phyloP scores from a whole-genome alignment of 345 rosid genomes.

The Euclidium syriacum region DNA sequence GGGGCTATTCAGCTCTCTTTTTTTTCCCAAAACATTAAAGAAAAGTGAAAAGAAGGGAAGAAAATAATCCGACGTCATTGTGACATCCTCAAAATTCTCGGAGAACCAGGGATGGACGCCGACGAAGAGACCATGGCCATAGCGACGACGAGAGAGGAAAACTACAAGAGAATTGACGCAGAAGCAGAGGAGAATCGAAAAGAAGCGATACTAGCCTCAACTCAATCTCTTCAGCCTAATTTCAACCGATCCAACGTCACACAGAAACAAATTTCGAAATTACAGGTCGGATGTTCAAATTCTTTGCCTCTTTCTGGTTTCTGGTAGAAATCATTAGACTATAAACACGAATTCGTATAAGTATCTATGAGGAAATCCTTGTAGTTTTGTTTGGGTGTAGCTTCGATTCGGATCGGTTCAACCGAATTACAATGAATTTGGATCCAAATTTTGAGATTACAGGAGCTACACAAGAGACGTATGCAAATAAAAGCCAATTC shows the following conservation, averaged over 20 bases:
- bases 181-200: constrained; percentile 48
- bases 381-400: not conserved
- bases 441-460: not conserved
- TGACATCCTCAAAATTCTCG: not conserved
- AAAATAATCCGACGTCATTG: constrained; percentile 6
- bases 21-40: not conserved
- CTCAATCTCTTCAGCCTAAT: constrained; percentile 36
- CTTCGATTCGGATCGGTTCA: not conserved
- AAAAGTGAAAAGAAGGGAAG: not conserved
- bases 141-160: not conserved
- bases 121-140: constrained; percentile 19
- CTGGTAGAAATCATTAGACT: not conserved
- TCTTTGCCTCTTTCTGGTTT: not conserved
- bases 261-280: constrained; percentile 46
- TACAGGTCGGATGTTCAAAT: constrained; percentile 35
- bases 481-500: constrained; percentile 48
- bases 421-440: not conserved
- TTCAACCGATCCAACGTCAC: constrained; percentile 39
- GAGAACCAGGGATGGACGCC: constrained; percentile 5
- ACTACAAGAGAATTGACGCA: constrained; percentile 16
- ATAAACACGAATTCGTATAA: not conserved
- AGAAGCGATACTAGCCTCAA: constrained; percentile 50
- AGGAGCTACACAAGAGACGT: constrained; percentile 78
- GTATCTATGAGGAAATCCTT: not conserved
- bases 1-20: not conserved